Percentiles rank a stretch among this genome's conserved stretches.
phyloP scores from a whole-genome alignment of 2,329 filamentous ascomycete species.

The Eutypa lata region DNA sequence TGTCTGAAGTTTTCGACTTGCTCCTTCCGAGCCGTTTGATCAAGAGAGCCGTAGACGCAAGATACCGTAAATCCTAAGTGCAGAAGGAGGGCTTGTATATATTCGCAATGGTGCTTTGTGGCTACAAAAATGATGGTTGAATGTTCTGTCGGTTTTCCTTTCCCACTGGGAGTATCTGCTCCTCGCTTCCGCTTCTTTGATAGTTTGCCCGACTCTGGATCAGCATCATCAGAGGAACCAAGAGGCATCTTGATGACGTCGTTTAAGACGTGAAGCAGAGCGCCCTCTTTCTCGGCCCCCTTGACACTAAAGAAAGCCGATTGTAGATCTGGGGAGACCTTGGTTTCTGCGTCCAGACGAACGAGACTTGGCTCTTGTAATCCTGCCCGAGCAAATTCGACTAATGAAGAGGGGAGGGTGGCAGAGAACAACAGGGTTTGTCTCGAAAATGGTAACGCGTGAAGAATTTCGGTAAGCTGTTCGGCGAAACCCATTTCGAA shows the following conservation, averaged over 20 bases:
- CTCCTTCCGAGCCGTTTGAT: slow-evolving; percentile 87
- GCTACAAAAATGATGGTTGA: slow-evolving; percentile 94
- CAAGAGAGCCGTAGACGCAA: slow-evolving; percentile 90
- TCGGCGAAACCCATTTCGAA: slow-evolving; percentile 99
- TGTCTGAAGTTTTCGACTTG: slow-evolving; percentile 87
- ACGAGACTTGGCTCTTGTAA: slow-evolving; percentile 89
- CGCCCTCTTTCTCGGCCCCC: slow-evolving; percentile 88
- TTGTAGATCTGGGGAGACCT: slow-evolving; percentile 93
- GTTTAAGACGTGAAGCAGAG: slow-evolving; percentile 81
- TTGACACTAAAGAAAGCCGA: slow-evolving; percentile 95
- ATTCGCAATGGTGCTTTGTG: slow-evolving; percentile 97
- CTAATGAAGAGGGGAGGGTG: slow-evolving; percentile 87
- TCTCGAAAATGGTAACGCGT: slow-evolving; percentile 76
- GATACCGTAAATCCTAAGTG: slow-evolving; percentile 84
- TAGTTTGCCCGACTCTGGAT: slow-evolving; percentile 40
- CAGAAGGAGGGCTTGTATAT: slow-evolving; percentile 76
- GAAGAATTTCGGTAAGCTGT: slow-evolving; percentile 88
- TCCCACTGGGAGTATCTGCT: slow-evolving; percentile 48
- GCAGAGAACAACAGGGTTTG: slow-evolving; percentile 95
- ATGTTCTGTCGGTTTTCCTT: slow-evolving; percentile 76
- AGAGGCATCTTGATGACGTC: slow-evolving; percentile 89
- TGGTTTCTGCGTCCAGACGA: slow-evolving; percentile 88
- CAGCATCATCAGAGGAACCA: slow-evolving; percentile 55
- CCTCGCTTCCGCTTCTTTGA: slow-evolving; percentile 73
- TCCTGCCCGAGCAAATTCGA: slow-evolving; percentile 92